A percentile compares a stretch with the other conserved stretches of the same genome.
Evolutionary conservation across 148 eudicot genomes (phyloP).

Genomic region (Rhododendron ferrugineum): DNA sequence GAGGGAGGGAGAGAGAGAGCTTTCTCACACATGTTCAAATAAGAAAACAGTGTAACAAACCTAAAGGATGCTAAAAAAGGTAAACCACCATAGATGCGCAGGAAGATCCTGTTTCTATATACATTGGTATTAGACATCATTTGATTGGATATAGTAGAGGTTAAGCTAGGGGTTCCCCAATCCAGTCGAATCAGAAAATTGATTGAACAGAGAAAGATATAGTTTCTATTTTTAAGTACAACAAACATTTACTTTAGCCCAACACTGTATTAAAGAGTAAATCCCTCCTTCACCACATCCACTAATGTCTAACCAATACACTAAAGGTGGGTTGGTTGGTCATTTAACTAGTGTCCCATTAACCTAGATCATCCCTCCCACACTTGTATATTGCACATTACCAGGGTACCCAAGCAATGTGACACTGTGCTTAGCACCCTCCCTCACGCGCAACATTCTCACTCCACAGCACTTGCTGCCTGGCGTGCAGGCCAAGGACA

Average conservation of each 20-base stretch:
- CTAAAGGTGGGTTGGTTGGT: neutral
- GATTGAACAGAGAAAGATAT: neutral
- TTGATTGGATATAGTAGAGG: neutral
- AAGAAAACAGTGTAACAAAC: neutral
- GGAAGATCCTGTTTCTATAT: neutral
- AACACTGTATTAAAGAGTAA: no score
- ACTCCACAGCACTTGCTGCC: neutral
- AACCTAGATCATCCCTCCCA: neutral
- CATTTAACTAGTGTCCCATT: neutral
- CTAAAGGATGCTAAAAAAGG: neutral
- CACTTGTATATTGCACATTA: neutral
- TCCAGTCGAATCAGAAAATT: neutral
- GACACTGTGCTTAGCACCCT: neutral
- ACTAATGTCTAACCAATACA: neutral
- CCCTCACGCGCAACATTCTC: neutral
- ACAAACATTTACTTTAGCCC: neutral
- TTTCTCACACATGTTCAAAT: neutral
- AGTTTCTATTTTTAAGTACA: neutral
- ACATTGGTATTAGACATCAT: neutral
- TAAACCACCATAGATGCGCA: neutral
- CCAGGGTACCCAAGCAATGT: neutral
- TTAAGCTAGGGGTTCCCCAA: neutral
- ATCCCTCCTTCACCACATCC: neutral
- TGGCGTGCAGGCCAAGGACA: neutral
- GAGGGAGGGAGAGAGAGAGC: neutral